A percentile compares a stretch with the other conserved stretches of the same genome.
These are phyloP conservation scores for Diaporthe nobilis DNA, from an alignment of 2,329 filamentous ascomycete species.

Conservation along the genomic window DNA sequence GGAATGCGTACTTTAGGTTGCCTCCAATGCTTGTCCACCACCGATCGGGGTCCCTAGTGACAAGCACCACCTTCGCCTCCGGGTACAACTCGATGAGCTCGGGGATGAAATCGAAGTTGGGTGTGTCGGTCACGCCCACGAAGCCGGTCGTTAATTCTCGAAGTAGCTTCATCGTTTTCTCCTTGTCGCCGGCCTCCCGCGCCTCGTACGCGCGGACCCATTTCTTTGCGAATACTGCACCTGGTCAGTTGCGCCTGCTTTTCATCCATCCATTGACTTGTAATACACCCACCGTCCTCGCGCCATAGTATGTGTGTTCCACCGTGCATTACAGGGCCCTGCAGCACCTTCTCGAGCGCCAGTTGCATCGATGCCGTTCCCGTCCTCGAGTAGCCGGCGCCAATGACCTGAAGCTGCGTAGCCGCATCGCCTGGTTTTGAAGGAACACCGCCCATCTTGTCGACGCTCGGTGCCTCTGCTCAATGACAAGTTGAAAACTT, in stretches of 20 bases:
- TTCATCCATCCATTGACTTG: background rate
- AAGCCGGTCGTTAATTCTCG: constrained; percentile 53
- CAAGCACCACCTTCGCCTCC: constrained; percentile 58
- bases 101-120: constrained; percentile 54
- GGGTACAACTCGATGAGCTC: constrained; percentile 60
- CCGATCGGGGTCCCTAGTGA: constrained; percentile 49
- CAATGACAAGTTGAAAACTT: no score
- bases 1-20: constrained; percentile 18
- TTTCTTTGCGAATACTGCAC: constrained; percentile 16
- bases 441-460: constrained; percentile 22
- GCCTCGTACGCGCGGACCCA: constrained; percentile 16
- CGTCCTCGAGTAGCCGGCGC: constrained; percentile 26
- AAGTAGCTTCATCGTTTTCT: constrained; percentile 43
- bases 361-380: constrained; percentile 29
- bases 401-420: constrained; percentile 23
- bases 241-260: background rate
- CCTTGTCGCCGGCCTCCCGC: constrained; percentile 2
- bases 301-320: constrained; percentile 17
- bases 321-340: constrained; percentile 25
- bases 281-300: background rate
- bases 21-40: constrained; percentile 48
- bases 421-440: constrained; percentile 19
- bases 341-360: background rate
- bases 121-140: constrained; percentile 57
- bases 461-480: background rate